Conservation (phyloP, 164 flowering plant species). For the Magnolia sinica region DNA sequence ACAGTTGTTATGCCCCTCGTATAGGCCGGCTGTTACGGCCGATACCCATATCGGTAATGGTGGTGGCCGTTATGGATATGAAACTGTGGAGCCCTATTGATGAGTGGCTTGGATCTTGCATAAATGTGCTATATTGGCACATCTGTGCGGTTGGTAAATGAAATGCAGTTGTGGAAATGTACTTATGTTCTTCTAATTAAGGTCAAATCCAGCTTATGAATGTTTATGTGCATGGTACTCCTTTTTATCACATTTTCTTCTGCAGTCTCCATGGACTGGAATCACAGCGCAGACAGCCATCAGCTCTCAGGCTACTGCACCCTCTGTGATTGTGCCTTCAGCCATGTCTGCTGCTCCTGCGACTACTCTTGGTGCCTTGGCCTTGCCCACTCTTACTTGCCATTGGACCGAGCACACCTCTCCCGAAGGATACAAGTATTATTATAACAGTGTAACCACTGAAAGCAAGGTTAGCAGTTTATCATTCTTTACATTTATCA, state of each 20-base stretch:
- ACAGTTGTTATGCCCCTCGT: too few species aligned
- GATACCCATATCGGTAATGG: too few species aligned
- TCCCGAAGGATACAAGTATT: slow-evolving; percentile 92
- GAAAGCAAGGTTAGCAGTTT: slow-evolving; percentile 68
- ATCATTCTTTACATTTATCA: background rate
- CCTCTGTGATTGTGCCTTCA: slow-evolving; percentile 41
- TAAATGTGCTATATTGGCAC: too few species aligned
- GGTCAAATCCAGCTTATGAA: background rate
- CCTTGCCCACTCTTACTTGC: slow-evolving; percentile 42
- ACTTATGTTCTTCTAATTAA: background rate
- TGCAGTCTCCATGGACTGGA: slow-evolving; percentile 63
- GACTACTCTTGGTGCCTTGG: slow-evolving; percentile 24
- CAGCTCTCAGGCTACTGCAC: slow-evolving; percentile 35
- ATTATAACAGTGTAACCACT: slow-evolving; percentile 67
- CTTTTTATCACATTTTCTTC: background rate
- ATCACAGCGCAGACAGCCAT: slow-evolving; percentile 33
- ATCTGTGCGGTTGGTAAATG: too few species aligned
- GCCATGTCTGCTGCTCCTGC: slow-evolving; percentile 34
- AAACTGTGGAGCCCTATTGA: too few species aligned
- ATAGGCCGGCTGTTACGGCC: too few species aligned
- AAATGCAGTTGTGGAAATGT: background rate
- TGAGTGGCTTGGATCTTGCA: too few species aligned
- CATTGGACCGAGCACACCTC: slow-evolving; percentile 96
- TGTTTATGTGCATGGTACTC: background rate
- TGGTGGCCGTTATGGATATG: too few species aligned